Base-by-base conservation (phyloP, 2,329 filamentous ascomycete species). In the Talaromyces sp. region DNA sequence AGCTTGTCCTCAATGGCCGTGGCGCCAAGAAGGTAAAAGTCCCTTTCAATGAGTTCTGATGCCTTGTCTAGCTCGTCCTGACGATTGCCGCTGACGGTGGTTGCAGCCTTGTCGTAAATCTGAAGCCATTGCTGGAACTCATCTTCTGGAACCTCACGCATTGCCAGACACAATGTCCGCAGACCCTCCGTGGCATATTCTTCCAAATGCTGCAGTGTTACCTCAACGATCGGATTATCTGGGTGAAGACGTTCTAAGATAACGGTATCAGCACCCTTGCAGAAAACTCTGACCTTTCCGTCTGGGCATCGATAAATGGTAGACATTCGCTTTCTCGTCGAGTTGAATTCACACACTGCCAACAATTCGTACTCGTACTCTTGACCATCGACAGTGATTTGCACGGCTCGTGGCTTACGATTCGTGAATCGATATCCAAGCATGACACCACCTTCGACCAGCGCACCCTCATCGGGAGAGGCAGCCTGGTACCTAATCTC, bases 341-440 rank as follows among this genome's bases (percentile, higher is more conserved):
- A 98, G 80, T 99, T 99, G 84, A 99, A 99, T 78, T 99, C 95
- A 76, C 94, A 97, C n/a, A 99, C 93, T 2, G 94, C 94, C 66
- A 99, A 81, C 45, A 99, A 84, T 76, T 97, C 92, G 75, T 95
- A 99, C 75, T 97, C 90, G 50, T 86, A 83, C 69, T 92, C 85
- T 70, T 86, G 81, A 0, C 90, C 93, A 45, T 86, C 85, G 1
- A 90, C 89, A 64, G 90, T 86, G 70, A 98, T 93, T 47, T 93
- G 90, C 35, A 99, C 95, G 5, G 92, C 87, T 66, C 89, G 88
- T 35, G 95, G 96, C 80, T 95, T 97, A 72, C 96, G 88, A 60
- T 95, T 93, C 60, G 90, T 88, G 75, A 99, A 99, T 64, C 87
- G 89, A 82, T 97, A 98, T 4, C 94, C 95, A 60, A 99, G 83